phyloP scores from a whole-genome alignment of 495 filamentous ascomycete genomes.

The Lasiosphaeria ovina region DNA sequence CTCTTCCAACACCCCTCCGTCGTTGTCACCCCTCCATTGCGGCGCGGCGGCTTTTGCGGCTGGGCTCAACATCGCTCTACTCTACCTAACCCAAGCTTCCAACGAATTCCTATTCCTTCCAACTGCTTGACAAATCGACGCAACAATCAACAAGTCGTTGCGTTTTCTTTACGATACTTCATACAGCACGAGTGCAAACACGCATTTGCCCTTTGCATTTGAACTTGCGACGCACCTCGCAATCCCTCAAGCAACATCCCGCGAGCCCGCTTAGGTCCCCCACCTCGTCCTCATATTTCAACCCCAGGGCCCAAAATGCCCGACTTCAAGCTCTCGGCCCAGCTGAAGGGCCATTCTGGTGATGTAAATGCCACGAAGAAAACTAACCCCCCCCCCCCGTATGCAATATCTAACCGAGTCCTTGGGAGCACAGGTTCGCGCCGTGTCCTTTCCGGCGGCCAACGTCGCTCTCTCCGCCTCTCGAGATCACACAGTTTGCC shows the following conservation, averaged over 20 bases:
- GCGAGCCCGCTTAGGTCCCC: conserved; percentile 2
- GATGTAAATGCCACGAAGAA: conserved; percentile 58
- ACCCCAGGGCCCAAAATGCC: conserved; percentile 32
- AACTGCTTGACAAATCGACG: conserved; percentile 20
- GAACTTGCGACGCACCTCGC: not conserved
- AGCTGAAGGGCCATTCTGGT: conserved; percentile 74
- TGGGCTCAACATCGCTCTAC: not conserved
- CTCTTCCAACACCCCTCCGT: not conserved
- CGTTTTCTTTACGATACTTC: not conserved
- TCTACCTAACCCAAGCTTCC: conserved; percentile 17
- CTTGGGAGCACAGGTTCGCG: conserved; percentile 69
- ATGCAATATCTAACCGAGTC: conserved; percentile 5
- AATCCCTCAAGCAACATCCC: not conserved
- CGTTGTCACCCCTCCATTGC: conserved; percentile 4
- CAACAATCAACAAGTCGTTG: not conserved
- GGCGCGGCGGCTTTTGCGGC: not conserved
- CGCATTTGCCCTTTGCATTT: not conserved
- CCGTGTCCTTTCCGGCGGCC: conserved; percentile 73
- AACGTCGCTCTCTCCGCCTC: conserved; percentile 79
- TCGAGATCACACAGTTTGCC: conserved; percentile 82
- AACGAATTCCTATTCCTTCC: conserved; percentile 20
- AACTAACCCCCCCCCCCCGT: conserved; percentile 11
- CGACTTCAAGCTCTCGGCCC: conserved; percentile 78
- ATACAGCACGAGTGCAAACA: not conserved
- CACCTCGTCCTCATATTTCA: not conserved